Conservation (phyloP, 1,284 basidiomycete genomes). For the Sporisorium graminicola region DNA sequence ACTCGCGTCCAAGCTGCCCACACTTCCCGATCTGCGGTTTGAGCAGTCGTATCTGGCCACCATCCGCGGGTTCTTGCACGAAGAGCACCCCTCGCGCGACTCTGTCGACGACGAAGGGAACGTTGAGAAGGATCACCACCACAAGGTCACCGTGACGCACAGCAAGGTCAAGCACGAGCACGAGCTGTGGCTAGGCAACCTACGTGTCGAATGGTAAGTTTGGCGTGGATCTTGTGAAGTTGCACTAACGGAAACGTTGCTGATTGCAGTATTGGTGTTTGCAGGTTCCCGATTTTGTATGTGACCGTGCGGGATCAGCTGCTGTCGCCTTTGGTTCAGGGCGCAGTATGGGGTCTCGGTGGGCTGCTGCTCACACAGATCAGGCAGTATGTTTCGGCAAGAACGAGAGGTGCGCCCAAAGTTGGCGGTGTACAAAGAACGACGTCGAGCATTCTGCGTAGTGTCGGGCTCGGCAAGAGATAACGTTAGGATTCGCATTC, state of each 20-base stretch:
- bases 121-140: constrained; percentile 24
- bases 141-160: constrained; percentile 28
- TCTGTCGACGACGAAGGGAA: not conserved
- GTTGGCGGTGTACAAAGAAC: not conserved
- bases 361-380: constrained; percentile 48
- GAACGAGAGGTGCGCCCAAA: not conserved
- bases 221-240: not conserved
- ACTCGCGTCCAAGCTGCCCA: constrained; percentile 19
- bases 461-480: constrained; percentile 23
- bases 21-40: constrained; percentile 61
- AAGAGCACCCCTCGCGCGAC: constrained; percentile 11
- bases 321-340: constrained; percentile 60
- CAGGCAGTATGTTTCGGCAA: constrained; percentile 34
- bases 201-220: constrained; percentile 63
- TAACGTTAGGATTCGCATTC: not conserved
- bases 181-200: constrained; percentile 59
- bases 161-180: constrained; percentile 22
- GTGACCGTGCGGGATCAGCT: constrained; percentile 63
- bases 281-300: constrained; percentile 58
- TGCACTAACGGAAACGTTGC: not conserved
- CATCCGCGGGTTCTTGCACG: constrained; percentile 57
- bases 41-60: constrained; percentile 63
- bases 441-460: constrained; percentile 16
- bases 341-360: constrained; percentile 57
- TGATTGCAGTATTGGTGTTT: not conserved